Base-by-base conservation (phyloP, 192 early-diverging fungal species). In the Umbelopsis sp. region DNA sequence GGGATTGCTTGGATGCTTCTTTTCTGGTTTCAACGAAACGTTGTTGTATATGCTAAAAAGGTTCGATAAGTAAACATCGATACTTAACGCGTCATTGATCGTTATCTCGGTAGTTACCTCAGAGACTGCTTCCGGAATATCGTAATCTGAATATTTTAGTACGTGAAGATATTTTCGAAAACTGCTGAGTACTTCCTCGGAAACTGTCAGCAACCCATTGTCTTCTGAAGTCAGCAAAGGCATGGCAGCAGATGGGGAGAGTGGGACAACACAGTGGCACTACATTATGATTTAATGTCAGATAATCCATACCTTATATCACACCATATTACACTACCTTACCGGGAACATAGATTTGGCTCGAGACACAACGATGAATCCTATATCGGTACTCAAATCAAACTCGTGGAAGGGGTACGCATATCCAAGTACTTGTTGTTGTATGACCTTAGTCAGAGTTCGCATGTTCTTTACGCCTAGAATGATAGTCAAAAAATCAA, bases 341-440 rank as follows among this genome's bases (percentile, higher is more conserved):
- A 86, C 87, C 31, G 87, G 89, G 25, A 94, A 72, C 50, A 94
- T 80, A 36, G 91, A 90, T 67, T 90, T 94, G 20, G 87, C 89
- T 21, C 75, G 69, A 16, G 91, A 92, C 17, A 94, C 71, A 17
- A 89, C 81, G 26, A 94, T 76, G 2, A 90, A 49, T 32, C 87
- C 83, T 71, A 91, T 70, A 71, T 89, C 90, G 12, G 86, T 89
- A 14, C 86, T 82, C 72, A 92, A 86, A n/a, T 92, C 86, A 65
- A 91, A 88, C 43, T 83, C 79, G 67, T 86, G 87, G 81, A 75
- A 94, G 4, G 92, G 92, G 59, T 89, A 94, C n/a, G 75, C 75
- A 53, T 92, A 94, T 12, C 71, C 78, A 6, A 94, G 81, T 6
- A 82, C 82, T 65, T 92, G 92, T 38, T 85, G 81, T 29, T 84